Base-by-base conservation (phyloP, 2,329 filamentous ascomycete genomes). In the Boeremia lycopersici region DNA sequence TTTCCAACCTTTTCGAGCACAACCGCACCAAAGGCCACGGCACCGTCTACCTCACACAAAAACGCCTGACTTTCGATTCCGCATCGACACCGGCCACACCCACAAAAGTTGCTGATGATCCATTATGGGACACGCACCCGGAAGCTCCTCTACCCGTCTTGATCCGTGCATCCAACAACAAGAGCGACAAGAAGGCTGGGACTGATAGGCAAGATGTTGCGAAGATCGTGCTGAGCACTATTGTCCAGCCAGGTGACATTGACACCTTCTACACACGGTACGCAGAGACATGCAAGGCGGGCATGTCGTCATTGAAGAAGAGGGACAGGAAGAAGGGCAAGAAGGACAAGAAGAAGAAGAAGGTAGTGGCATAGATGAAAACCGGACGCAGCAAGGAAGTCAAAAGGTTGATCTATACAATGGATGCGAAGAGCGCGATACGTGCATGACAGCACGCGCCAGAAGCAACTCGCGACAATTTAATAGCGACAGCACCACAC, bases 231-330 rank as follows among this genome's bases (percentile, higher is more conserved):
- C 72, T 97, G 25, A 91, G 90, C 2, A 98, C 95, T 0, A 76
- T 96, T 0, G 92, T 98, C 0, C 82, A 89, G 50, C 85, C 89
- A 0, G 85, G 88, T 53, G 85, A 89, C 5, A 74, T 98, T 10
- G 92, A 96, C 48, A 79, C 75, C 0, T 99, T 99, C 71, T 99
- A 92, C 74, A 78, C 81, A 28, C 83, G 85, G 46, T 99, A 98
- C 78, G 93, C 92, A 19, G 95, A 98, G 64, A 83, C 92, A 3
- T 97, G 93, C 78, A 97, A 96, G 79, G 80, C 83, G 0, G 91
- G 92, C 6, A 97, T 98, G 92, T 82, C 84, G 43, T 87, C 88
- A 7, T 73, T 99, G 77, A 98, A 96, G 85, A 96, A 96, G 72
- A 84, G 95, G 64, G 93, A 98, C 77, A 85, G 92, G 70, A 96